A percentile compares a stretch with the other conserved stretches of the same genome.
Evolutionary conservation across 2,329 filamentous ascomycete genomes (phyloP).

Genomic region (Fusarium sterilihyphosum): DNA sequence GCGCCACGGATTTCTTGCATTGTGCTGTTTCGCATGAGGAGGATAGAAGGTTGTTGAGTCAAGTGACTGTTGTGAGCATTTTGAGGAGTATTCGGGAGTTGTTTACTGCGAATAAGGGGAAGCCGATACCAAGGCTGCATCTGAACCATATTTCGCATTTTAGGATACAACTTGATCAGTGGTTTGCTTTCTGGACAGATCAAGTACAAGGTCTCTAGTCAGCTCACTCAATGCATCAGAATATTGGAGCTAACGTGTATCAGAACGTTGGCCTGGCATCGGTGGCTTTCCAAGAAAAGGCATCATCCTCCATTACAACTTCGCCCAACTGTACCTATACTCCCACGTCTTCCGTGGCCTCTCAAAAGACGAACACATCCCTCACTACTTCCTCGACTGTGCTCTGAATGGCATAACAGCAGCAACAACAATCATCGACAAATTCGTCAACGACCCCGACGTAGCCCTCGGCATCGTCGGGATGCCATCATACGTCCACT

Average conservation of each 20-base stretch:
- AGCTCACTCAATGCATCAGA: fast-evolving
- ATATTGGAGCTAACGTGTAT: not conserved
- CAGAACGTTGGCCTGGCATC: conserved; percentile 49
- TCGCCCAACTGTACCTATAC: conserved; percentile 52
- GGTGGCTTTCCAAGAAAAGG: conserved; percentile 51
- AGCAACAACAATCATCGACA: conserved; percentile 53
- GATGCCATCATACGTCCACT: conserved; percentile 61
- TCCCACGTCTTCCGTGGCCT: conserved; percentile 52
- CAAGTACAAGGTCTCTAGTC: conserved; percentile 43
- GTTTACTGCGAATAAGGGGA: conserved; percentile 65
- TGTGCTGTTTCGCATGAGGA: conserved; percentile 59
- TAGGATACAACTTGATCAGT: conserved; percentile 48
- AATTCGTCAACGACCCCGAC: conserved; percentile 53
- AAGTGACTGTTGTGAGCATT: conserved; percentile 66
- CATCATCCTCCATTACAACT: conserved; percentile 50
- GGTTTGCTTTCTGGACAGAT: conserved; percentile 48
- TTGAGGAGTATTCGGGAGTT: conserved; percentile 63
- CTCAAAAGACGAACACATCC: conserved; percentile 40
- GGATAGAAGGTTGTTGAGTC: conserved; percentile 65
- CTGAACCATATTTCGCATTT: conserved; percentile 55
- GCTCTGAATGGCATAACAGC: conserved; percentile 45
- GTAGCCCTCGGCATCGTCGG: conserved; percentile 51
- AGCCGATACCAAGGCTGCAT: conserved; percentile 60
- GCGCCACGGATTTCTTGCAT: conserved; percentile 63
- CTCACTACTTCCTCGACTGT: conserved; percentile 44